Percentiles rank a stretch among this genome's conserved stretches.
Evolutionary conservation across 1,284 basidiomycete species (phyloP).

Genomic region (Irpex lacteus): DNA sequence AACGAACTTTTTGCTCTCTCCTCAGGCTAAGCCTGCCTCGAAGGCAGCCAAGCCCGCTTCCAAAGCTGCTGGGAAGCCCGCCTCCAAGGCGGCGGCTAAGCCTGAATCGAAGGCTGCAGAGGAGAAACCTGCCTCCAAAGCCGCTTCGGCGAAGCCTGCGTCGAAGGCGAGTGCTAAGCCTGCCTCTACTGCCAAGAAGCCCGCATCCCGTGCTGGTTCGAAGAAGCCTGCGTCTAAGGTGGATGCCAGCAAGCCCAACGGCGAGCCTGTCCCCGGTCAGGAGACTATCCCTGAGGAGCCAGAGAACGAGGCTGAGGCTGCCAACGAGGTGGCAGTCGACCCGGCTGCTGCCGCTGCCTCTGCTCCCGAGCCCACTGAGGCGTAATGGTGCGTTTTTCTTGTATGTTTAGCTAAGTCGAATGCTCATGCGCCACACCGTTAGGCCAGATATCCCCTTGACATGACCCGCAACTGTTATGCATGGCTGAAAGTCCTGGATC

Average conservation of each 20-base stretch:
- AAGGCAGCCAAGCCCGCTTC: constrained; percentile 26
- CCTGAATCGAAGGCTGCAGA: constrained; percentile 25
- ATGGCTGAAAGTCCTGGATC: background rate
- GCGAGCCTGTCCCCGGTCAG: constrained; percentile 19
- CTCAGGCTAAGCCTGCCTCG: constrained; percentile 29
- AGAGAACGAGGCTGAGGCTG: constrained; percentile 32
- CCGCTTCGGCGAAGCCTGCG: constrained; percentile 29
- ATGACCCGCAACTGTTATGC: background rate
- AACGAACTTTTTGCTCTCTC: background rate
- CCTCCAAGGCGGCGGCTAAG: constrained; percentile 31
- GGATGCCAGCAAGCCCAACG: constrained; percentile 26
- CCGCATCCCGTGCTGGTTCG: constrained; percentile 30
- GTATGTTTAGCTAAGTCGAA: background rate
- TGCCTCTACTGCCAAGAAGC: constrained; percentile 24
- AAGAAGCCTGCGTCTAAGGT: constrained; percentile 31
- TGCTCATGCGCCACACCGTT: background rate
- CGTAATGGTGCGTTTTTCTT: constrained; percentile 2
- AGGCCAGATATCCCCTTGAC: background rate
- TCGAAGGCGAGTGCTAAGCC: constrained; percentile 21
- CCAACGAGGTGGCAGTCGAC: constrained; percentile 18
- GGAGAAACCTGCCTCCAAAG: constrained; percentile 27
- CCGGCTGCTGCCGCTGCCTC: constrained; percentile 9
- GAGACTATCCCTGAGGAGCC: constrained; percentile 35
- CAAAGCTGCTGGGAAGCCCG: constrained; percentile 27
- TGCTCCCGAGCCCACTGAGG: constrained; percentile 5